phyloP scores from a whole-genome alignment of 176 grass and related monocot genomes.

The Zoysia japonica region DNA sequence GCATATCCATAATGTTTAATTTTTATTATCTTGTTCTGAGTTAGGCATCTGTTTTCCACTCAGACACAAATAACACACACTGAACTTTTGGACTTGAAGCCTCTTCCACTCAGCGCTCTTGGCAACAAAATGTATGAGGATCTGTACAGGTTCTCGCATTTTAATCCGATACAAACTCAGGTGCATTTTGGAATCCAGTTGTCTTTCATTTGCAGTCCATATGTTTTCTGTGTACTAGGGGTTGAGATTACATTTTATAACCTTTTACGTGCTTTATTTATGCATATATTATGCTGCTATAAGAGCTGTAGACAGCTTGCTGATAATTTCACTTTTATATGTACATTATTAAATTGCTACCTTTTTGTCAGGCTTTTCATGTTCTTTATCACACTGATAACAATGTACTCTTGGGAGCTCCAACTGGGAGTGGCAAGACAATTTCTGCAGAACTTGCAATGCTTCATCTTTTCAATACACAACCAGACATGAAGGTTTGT shows the following conservation, averaged over 20 bases:
- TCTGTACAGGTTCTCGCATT: slow-evolving; percentile 92
- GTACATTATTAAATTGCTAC: slow-evolving; percentile 15
- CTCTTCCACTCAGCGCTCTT: slow-evolving; percentile 86
- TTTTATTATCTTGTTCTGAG: slow-evolving; percentile 24
- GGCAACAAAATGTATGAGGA: slow-evolving; percentile 68
- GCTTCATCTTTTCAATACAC: slow-evolving; percentile 93
- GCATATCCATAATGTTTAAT: slow-evolving; percentile 17
- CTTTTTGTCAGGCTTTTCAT: slow-evolving; percentile 77
- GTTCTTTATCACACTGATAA: slow-evolving; percentile 83
- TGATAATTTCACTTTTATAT: slow-evolving; percentile 25
- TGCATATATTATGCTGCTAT: background rate
- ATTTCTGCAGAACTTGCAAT: slow-evolving; percentile 97
- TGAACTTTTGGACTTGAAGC: slow-evolving; percentile 94
- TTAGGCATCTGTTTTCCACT: slow-evolving; percentile 28
- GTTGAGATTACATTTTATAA: slow-evolving; percentile 20
- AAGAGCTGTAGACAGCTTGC: slow-evolving; percentile 2
- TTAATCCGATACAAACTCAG: slow-evolving; percentile 99
- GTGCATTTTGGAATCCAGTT: slow-evolving; percentile 41
- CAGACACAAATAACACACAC: slow-evolving; percentile 97
- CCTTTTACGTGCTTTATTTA: slow-evolving; percentile 28
- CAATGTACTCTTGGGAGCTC: slow-evolving; percentile 95
- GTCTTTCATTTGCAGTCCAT: slow-evolving; percentile 23
- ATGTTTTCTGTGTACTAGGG: slow-evolving; percentile 17
- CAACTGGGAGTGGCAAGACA: slow-evolving; percentile 96
- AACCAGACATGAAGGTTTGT: slow-evolving; percentile 90